Evolutionary conservation across 179 eudicot genomes (phyloP), one percentile per base, ranked within the genome.

Genomic region (Gypsophila paniculata): DNA sequence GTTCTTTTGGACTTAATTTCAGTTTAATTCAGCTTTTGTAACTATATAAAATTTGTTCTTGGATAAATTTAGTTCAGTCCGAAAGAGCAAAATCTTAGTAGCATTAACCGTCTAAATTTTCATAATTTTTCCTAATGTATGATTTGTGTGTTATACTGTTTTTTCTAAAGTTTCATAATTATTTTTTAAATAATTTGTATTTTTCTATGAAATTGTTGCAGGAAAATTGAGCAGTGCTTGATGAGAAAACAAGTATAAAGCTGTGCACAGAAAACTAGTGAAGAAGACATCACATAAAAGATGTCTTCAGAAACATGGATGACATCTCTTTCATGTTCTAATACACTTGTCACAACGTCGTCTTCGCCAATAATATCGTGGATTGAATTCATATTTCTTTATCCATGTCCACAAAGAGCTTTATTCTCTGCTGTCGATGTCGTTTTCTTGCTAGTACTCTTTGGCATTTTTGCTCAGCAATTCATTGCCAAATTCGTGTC

Each of bases 391-490:
- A 73, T 93, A 44, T 83, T 88, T 75, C 91, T 93, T 29, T 84
- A 90, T 34, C 96, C 98, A 61, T 91, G 98, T 73, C 88, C 97
- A 39, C 98, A 91, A 69, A 82, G 93, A 72, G 79, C 79, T 29
- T 62, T 93, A 6, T 61, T 85, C 14, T 80, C 93, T 63, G 69
- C 86, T 29, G 42, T 86, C 58, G 87, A 91, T 74, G 55, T 78
- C 51, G 49, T 90, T 12, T 83, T 91, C 78, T 74, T 91, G 82
- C 62, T 90, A 38, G 54, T 81, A 6, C 62, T 90, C 76, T 69
- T 90, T 14, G 75, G 67, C 7, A 49, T 86, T 42, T 54, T 85
- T 3, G 13, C 85, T 8, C 83, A 78, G n/a, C 86, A 83, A 64
- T 77, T 86, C 44, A 55, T 75, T 42, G 65, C 77, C 7, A 88